Base-by-base conservation (phyloP, 2,329 filamentous ascomycete genomes). In the Pseudofabraea citricarpa region DNA sequence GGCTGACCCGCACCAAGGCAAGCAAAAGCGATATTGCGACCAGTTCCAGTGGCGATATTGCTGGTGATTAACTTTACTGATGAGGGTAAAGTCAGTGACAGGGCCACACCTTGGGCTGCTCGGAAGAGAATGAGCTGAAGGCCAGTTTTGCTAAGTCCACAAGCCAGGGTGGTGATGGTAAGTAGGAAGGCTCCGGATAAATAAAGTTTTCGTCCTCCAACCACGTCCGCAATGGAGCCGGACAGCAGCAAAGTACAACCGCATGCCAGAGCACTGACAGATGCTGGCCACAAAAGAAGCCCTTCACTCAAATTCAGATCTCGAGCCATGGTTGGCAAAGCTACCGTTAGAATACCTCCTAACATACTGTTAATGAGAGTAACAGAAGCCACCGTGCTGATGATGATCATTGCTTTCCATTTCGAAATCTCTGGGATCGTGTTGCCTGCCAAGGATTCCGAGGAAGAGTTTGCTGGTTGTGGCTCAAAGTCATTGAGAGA, bases 11-110 rank as follows among this genome's bases (percentile, higher is more conserved):
- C 64, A 2, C 75, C 74, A 51, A 77, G 61, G 9, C 64, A 66
- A 0, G 73, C 68, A 49, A 78, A 77, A 0, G 67, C 73, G 8
- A 75, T 59, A 47, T 79, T 77, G 3, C 74, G 63, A 19, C 62
- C 55, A 47, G 65, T 66, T 1, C 72, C 74, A n/a, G 62, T 55
- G 1, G 69, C 67, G 21, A 74, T 67, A 1, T 65, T 67, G 24
- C 60, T 64, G 0, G 72, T 71, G 44, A 77, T 68, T 37, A 77
- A 66, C 36, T 64, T 66, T 0, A 77, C 69, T 0, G 72, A 68
- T 0, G 69, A 68, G 0, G 74, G 73, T 8, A 77, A 57, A 49
- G 68, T 70, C 43, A 74, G 65, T 0, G 71, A 68, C 1, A 70
- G 61, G 0, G 68, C 68, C 18, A 75, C 51, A 2, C 71, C 72